Evolutionary conservation across 257 asterid genomes (phyloP).

Genomic region (Solanum bukasovii): DNA sequence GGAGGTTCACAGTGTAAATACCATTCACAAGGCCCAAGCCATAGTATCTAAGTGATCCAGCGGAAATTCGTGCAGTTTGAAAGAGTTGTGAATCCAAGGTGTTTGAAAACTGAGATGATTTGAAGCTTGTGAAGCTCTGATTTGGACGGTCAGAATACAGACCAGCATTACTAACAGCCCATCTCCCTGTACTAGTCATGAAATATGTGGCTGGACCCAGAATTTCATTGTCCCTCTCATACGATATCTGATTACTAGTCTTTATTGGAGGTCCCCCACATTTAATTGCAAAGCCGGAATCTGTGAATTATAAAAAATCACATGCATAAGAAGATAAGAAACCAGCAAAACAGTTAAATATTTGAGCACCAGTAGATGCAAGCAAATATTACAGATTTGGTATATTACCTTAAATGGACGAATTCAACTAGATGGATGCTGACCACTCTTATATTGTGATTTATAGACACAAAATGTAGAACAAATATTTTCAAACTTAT

Average conservation of each 20-base stretch:
- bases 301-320: constrained; percentile 20
- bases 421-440: neutral
- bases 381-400: neutral
- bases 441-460: neutral
- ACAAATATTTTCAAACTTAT: neutral
- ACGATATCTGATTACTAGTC: constrained; percentile 19
- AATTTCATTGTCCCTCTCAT: constrained; percentile 42
- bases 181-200: constrained; percentile 32
- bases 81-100: constrained; percentile 49
- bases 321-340: neutral
- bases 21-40: constrained; percentile 75
- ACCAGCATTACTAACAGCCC: constrained; percentile 85
- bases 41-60: constrained; percentile 72
- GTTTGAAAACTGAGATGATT: constrained; percentile 23
- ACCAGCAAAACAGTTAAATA: neutral
- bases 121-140: constrained; percentile 19
- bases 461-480: neutral
- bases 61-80: constrained; percentile 53
- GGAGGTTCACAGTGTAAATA: constrained; percentile 54
- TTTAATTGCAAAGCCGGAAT: constrained; percentile 53
- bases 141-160: constrained; percentile 28
- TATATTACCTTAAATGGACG: neutral
- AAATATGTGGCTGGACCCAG: constrained; percentile 65
- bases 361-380: neutral
- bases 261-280: constrained; percentile 57